phyloP scores from a whole-genome alignment of 2,329 filamentous ascomycete genomes.

The Fusarium falciforme region DNA sequence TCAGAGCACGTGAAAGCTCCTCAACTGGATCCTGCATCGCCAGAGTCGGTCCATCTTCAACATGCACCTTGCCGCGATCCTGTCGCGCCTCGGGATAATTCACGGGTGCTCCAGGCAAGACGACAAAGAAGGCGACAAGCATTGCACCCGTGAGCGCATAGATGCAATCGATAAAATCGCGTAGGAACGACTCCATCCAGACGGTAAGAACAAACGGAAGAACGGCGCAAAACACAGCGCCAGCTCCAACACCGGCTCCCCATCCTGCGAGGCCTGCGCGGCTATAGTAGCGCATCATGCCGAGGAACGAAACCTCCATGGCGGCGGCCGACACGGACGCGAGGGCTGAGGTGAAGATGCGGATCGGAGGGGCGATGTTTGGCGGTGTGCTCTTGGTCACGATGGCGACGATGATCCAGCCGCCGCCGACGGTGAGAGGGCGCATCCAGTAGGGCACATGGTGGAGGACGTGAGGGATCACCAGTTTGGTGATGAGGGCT shows the following conservation, averaged over 20 bases:
- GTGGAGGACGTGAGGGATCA: constrained; percentile 44
- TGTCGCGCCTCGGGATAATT: constrained; percentile 35
- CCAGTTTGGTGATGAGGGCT: constrained; percentile 44
- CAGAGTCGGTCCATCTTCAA: constrained; percentile 47
- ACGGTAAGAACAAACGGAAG: constrained; percentile 47
- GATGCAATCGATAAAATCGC: constrained; percentile 43
- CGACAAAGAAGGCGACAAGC: constrained; percentile 43
- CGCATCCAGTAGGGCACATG: constrained; percentile 45
- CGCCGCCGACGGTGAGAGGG: constrained; percentile 39
- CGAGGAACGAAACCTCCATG: constrained; percentile 49
- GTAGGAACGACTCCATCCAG: constrained; percentile 41
- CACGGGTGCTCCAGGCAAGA: constrained; percentile 43
- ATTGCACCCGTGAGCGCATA: constrained; percentile 43
- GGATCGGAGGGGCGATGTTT: constrained; percentile 47
- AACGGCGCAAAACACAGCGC: constrained; percentile 43
- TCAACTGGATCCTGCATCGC: constrained; percentile 52
- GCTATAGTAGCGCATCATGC: constrained; percentile 46
- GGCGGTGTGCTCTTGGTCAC: constrained; percentile 46
- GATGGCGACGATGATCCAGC: constrained; percentile 46
- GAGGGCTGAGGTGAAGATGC: constrained; percentile 45
- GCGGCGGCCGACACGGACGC: constrained; percentile 45
- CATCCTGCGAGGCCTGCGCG: constrained; percentile 49
- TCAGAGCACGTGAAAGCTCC: constrained; percentile 25
- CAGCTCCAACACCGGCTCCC: constrained; percentile 49
- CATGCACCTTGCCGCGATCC: constrained; percentile 16